phyloP scores from a whole-genome alignment of 2,329 filamentous ascomycete species.

The Septoria petroselini region DNA sequence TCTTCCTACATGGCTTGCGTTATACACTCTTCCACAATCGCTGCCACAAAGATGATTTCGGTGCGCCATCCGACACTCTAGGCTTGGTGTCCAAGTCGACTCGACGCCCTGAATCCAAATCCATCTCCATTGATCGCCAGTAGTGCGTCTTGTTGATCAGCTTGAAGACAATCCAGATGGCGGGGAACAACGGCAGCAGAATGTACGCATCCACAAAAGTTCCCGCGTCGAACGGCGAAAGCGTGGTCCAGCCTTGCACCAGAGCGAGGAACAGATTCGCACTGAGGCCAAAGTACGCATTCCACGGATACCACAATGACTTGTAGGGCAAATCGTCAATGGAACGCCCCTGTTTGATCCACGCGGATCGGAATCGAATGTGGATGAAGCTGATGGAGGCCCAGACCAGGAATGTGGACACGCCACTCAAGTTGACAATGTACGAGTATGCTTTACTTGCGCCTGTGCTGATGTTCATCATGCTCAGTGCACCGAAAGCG shows the following conservation, averaged over 20 bases:
- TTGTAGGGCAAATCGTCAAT: slow-evolving; percentile 49
- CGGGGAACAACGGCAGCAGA: slow-evolving; percentile 50
- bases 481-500: slow-evolving; percentile 65
- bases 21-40: too few relatives aligned
- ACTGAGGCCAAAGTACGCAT: slow-evolving; percentile 49
- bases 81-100: slow-evolving; percentile 33
- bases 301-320: slow-evolving; percentile 52
- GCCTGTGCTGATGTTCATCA: slow-evolving; percentile 70
- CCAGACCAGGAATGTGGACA: slow-evolving; percentile 71
- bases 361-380: slow-evolving; percentile 66
- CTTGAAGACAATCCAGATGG: slow-evolving; percentile 50
- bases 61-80: too few relatives aligned
- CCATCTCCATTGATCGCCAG: slow-evolving; percentile 40
- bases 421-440: slow-evolving; percentile 62
- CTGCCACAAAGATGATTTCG: too few relatives aligned
- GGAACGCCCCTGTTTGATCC: slow-evolving; percentile 57
- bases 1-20: too few relatives aligned
- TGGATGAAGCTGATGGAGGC: slow-evolving; percentile 67
- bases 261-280: slow-evolving; percentile 52
- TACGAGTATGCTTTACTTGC: slow-evolving; percentile 64
- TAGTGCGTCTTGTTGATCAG: slow-evolving; percentile 42
- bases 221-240: slow-evolving; percentile 50
- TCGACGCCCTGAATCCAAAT: slow-evolving; percentile 44
- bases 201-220: slow-evolving; percentile 57
- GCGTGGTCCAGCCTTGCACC: slow-evolving; percentile 54